phyloP scores from a whole-genome alignment of 768 basidiomycete genomes.

The Leucocoprinus leucothites region DNA sequence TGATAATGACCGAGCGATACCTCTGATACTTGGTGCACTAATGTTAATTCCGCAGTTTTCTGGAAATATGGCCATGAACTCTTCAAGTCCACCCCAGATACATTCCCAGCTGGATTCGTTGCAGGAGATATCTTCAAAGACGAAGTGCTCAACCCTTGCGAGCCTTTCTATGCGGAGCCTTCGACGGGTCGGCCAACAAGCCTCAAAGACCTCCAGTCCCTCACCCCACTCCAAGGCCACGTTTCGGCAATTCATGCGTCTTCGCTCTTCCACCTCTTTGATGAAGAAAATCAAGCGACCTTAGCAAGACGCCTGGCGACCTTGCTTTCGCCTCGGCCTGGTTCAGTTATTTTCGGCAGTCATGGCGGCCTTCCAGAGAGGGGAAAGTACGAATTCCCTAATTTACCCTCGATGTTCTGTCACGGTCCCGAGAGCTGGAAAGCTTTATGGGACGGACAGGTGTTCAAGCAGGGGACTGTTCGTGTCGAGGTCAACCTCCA shows the following conservation, averaged over 20 bases:
- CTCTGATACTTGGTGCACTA: no score
- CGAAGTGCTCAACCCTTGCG: slow-evolving; percentile 31
- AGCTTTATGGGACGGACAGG: slow-evolving; percentile 11
- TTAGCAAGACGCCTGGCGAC: slow-evolving; percentile 28
- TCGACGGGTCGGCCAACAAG: not conserved
- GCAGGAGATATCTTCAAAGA: slow-evolving; percentile 52
- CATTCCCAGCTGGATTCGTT: slow-evolving; percentile 54
- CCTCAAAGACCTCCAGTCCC: slow-evolving; percentile 16
- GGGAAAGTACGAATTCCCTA: slow-evolving; percentile 7
- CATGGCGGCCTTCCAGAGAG: slow-evolving; percentile 30
- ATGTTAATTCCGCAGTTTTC: no score
- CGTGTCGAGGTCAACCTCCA: slow-evolving; percentile 8
- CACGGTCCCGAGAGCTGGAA: slow-evolving; percentile 14
- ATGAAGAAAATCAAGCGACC: slow-evolving; percentile 26
- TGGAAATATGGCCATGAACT: slow-evolving; percentile 63
- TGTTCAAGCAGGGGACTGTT: slow-evolving; percentile 12
- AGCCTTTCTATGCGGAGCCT: slow-evolving; percentile 17
- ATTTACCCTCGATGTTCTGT: slow-evolving; percentile 6
- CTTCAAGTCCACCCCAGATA: slow-evolving; percentile 47
- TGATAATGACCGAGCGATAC: not conserved
- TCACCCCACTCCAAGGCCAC: slow-evolving; percentile 35
- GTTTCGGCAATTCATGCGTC: slow-evolving; percentile 40
- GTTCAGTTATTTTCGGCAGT: slow-evolving; percentile 32
- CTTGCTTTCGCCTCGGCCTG: slow-evolving; percentile 28
- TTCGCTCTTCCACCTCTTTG: slow-evolving; percentile 29